phyloP scores from a whole-genome alignment of 2,329 filamentous ascomycete genomes.

The Cryphonectria radicalis region DNA sequence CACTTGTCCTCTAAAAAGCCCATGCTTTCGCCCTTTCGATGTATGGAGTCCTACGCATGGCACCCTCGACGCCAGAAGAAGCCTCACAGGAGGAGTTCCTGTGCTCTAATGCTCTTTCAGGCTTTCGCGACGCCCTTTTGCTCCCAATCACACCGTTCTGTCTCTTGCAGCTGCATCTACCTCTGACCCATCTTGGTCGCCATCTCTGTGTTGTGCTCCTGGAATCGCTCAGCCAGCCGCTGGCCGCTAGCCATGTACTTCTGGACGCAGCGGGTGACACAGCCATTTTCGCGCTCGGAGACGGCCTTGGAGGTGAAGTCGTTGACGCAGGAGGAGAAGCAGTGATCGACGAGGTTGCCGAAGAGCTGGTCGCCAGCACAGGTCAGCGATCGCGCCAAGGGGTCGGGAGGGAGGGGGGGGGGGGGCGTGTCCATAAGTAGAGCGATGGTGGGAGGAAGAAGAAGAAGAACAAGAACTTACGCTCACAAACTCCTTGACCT shows the following conservation, averaged over 20 bases:
- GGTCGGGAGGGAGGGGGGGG: background rate
- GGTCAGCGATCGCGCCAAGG: constrained; percentile 2
- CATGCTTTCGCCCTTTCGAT: background rate
- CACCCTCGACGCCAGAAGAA: background rate
- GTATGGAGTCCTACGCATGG: background rate
- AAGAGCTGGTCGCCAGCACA: constrained; percentile 51
- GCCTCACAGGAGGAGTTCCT: background rate
- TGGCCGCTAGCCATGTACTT: constrained; percentile 94
- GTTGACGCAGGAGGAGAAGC: constrained; percentile 96
- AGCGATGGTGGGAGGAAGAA: background rate
- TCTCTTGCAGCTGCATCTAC: constrained; percentile 36
- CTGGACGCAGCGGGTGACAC: constrained; percentile 91
- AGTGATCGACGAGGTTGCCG: constrained; percentile 76
- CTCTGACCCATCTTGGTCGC: constrained; percentile 56
- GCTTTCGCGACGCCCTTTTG: background rate
- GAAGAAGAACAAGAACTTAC: constrained; percentile 58
- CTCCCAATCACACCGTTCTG: background rate
- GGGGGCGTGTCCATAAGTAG: background rate
- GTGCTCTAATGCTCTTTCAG: background rate
- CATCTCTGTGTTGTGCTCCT: constrained; percentile 68
- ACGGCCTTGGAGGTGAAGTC: constrained; percentile 98
- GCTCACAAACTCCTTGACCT: constrained; percentile 98
- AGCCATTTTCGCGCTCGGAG: constrained; percentile 84
- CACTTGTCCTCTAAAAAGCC: background rate
- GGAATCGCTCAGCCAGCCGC: constrained; percentile 88